Conservation (phyloP, 202 grass and related monocot genomes). For the Carex arenaria region DNA sequence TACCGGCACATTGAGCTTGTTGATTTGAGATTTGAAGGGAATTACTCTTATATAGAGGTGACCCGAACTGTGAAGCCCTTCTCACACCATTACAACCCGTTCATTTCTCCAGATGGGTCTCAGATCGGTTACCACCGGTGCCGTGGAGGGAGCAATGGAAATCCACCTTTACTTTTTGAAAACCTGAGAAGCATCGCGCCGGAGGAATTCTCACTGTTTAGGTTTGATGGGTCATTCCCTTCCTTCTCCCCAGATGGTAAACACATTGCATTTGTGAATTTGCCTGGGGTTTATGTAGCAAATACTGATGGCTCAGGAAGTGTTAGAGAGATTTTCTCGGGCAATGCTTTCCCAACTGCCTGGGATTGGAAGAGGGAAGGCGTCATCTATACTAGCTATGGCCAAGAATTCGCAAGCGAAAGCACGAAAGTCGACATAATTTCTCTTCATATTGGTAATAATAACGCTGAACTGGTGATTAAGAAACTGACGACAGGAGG, state of each 20-base stretch:
- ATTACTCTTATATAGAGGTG: conserved; percentile 48
- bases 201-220: conserved; percentile 71
- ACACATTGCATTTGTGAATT: conserved; percentile 53
- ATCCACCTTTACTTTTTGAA: conserved; percentile 72
- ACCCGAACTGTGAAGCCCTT: conserved; percentile 42
- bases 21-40: conserved; percentile 19
- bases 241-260: conserved; percentile 89
- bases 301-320: conserved; percentile 64
- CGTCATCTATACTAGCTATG: conserved; percentile 66
- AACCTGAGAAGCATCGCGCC: conserved; percentile 44
- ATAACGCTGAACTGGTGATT: conserved; percentile 23
- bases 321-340: conserved; percentile 38
- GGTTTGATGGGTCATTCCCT: conserved; percentile 76
- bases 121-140: conserved; percentile 77
- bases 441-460: conserved; percentile 41
- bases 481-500: conserved; percentile 53
- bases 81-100: conserved; percentile 75
- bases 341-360: conserved; percentile 65
- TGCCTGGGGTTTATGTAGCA: conserved; percentile 72
- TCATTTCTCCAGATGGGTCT: conserved; percentile 62
- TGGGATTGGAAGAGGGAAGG: conserved; percentile 95
- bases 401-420: conserved; percentile 55
- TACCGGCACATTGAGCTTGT: conserved; percentile 86
- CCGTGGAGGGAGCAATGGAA: conserved; percentile 56
- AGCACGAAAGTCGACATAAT: conserved; percentile 66